These are phyloP conservation scores for Vitrella brassicaformis DNA, from an alignment of 73 alveolate species.

Conservation along the genomic window DNA sequence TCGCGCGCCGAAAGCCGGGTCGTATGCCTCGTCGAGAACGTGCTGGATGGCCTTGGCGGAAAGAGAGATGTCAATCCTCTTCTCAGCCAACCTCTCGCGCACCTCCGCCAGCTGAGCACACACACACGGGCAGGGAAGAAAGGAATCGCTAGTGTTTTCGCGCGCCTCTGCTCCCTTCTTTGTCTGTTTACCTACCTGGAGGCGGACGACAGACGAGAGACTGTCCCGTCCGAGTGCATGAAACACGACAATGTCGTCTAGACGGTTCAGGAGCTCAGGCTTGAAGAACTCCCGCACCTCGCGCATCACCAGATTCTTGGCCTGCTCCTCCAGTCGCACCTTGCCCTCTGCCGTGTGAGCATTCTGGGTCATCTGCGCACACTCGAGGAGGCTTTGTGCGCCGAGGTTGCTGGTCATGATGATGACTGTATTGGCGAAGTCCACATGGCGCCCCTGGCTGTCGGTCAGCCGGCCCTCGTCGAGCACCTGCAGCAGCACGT, in stretches of 20 bases:
- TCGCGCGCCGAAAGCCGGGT: conserved; percentile 30
- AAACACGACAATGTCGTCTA: conserved; percentile 33
- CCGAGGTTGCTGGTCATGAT: conserved; percentile 36
- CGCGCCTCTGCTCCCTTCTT: neutral
- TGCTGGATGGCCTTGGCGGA: neutral
- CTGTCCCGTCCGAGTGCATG: conserved; percentile 1
- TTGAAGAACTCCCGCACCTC: conserved; percentile 9
- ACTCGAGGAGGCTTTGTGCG: conserved; percentile 14
- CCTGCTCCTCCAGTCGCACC: neutral
- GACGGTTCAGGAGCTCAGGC: conserved; percentile 26
- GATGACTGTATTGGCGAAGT: conserved; percentile 25
- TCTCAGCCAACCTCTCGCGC: conserved; percentile 4
- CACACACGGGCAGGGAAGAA: neutral
- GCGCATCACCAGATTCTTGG: conserved; percentile 2
- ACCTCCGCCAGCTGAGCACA: conserved; percentile 17
- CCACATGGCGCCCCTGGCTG: conserved; percentile 26
- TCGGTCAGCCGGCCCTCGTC: conserved; percentile 46
- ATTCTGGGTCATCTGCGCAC: neutral
- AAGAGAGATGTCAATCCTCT: neutral
- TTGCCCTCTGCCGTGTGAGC: neutral
- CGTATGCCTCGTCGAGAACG: conserved; percentile 10
- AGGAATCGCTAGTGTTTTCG: neutral
- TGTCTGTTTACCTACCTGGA: neutral
- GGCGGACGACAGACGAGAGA: neutral
- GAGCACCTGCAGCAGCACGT: conserved; percentile 25